Evolutionary conservation across 2,329 filamentous ascomycete genomes (phyloP).

Genomic region (Diaporthe aspalathi): DNA sequence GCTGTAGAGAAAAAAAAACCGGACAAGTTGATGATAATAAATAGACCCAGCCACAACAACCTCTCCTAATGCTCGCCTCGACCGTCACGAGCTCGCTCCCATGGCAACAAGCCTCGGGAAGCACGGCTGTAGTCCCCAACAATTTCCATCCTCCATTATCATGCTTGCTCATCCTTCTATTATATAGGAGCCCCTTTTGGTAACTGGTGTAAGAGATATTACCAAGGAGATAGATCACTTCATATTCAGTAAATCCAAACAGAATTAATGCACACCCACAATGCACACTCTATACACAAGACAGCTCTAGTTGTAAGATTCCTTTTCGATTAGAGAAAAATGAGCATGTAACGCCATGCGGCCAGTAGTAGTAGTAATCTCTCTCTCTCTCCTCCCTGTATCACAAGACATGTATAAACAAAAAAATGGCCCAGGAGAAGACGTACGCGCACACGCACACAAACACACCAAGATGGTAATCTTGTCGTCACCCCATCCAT

Average conservation of each 20-base stretch:
- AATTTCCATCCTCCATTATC: background rate
- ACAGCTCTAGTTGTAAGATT: constrained; percentile 7
- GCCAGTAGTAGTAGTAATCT: constrained; percentile 34
- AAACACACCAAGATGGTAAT: constrained; percentile 15
- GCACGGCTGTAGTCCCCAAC: constrained; percentile 11
- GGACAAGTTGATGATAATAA: background rate
- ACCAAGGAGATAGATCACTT: no score
- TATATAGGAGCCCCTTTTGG: background rate
- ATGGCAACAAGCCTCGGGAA: constrained; percentile 15
- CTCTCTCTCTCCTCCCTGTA: constrained; percentile 2
- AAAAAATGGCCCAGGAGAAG: background rate
- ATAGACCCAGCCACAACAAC: background rate
- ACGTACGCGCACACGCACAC: background rate
- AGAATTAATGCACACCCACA: no score
- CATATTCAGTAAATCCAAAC: no score
- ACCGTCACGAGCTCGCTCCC: background rate
- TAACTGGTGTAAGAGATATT: no score
- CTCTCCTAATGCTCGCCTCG: constrained; percentile 26
- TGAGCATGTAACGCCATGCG: constrained; percentile 39
- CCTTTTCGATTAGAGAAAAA: constrained; percentile 33
- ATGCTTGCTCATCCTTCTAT: background rate
- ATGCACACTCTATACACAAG: background rate
- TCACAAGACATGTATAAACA: constrained; percentile 32
- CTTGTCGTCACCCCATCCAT: constrained; percentile 5
- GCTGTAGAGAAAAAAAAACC: no score